These are phyloP conservation scores for Xylaria scruposa DNA, from an alignment of 495 filamentous ascomycete genomes.

Conservation along the genomic window DNA sequence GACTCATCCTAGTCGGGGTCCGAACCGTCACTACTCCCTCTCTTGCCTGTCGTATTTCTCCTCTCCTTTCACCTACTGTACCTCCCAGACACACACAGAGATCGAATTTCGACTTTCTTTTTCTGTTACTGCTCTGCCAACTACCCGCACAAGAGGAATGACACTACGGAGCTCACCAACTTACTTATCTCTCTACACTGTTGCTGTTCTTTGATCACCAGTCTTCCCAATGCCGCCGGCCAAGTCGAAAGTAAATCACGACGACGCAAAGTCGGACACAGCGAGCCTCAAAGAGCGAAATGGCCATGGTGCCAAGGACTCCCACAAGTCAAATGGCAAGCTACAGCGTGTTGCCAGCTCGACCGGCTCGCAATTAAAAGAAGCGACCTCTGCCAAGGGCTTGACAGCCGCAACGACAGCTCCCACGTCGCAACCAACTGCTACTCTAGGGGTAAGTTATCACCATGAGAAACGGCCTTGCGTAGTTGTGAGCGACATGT, in stretches of 20 bases:
- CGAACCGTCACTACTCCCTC: slow-evolving; percentile 10
- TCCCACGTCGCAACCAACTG: slow-evolving; percentile 30
- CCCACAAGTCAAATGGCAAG: slow-evolving; percentile 52
- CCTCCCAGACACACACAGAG: slow-evolving; percentile 7
- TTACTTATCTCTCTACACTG: slow-evolving; percentile 18
- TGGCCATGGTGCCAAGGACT: slow-evolving; percentile 39
- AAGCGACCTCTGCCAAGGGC: slow-evolving; percentile 45
- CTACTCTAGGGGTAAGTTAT: slow-evolving; percentile 36
- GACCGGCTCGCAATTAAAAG: slow-evolving; percentile 51
- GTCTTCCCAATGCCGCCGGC: slow-evolving; percentile 38
- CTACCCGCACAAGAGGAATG: slow-evolving; percentile 29
- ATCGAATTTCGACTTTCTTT: not conserved
- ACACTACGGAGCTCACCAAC: slow-evolving; percentile 23
- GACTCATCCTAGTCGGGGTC: slow-evolving; percentile 13
- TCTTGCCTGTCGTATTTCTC: slow-evolving; percentile 11
- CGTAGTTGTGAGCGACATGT: not conserved
- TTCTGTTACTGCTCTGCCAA: not conserved
- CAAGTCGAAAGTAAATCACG: slow-evolving; percentile 47
- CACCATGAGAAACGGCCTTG: not conserved
- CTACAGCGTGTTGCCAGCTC: slow-evolving; percentile 54
- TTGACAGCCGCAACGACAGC: slow-evolving; percentile 32
- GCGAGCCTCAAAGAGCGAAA: slow-evolving; percentile 53
- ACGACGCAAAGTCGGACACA: slow-evolving; percentile 56
- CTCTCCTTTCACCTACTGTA: slow-evolving; percentile 1
- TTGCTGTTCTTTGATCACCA: slow-evolving; percentile 36